Evolutionary conservation across 75 land plant genomes (phyloP).

Genomic region (Sequoia sempervirens): DNA sequence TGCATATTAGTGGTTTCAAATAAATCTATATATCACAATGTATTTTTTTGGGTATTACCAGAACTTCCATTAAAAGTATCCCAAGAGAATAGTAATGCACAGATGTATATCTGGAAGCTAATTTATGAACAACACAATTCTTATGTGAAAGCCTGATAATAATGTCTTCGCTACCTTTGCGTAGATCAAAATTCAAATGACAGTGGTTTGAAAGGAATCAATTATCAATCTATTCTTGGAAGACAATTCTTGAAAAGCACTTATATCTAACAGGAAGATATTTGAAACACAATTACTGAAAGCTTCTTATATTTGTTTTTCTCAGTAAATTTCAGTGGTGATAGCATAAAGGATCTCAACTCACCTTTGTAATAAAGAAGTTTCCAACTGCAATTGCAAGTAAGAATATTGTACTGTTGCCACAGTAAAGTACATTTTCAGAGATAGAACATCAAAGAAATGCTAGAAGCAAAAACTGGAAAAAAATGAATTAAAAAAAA

Average conservation of each 20-base stretch:
- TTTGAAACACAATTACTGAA: not conserved
- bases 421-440: not conserved
- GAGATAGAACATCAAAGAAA: not conserved
- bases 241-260: not conserved
- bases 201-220: conserved; percentile 2
- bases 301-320: not conserved
- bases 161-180: not conserved
- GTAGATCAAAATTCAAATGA: not conserved
- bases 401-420: conserved; percentile 62
- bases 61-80: not conserved
- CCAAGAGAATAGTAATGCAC: not conserved
- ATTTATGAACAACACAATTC: not conserved
- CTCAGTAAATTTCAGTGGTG: not conserved
- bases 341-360: not conserved
- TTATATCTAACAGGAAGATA: not conserved
- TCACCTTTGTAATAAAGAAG: conserved; percentile 68
- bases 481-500: not conserved
- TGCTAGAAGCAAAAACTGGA: not conserved
- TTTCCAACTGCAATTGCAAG: conserved; percentile 60
- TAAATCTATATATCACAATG: not conserved
- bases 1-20: no score
- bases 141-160: not conserved
- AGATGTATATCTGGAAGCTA: not conserved
- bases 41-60: not conserved
- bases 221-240: conserved; percentile 11